Conservation (phyloP, 768 basidiomycete species). For the Gymnopilus junonius region DNA sequence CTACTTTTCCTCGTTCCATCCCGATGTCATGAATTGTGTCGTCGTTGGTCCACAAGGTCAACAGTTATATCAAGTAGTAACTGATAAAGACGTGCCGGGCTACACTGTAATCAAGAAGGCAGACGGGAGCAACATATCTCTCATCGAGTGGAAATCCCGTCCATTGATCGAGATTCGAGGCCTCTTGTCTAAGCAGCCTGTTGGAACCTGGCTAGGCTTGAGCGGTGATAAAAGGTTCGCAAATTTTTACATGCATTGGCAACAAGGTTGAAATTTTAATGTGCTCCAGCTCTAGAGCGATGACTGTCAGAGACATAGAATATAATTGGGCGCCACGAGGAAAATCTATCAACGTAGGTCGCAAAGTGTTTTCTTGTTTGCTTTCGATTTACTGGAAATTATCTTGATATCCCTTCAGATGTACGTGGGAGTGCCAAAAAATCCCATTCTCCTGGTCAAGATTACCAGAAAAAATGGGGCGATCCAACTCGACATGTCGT, state of each 20-base stretch:
- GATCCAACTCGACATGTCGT: slow-evolving; percentile 58
- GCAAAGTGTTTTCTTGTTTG: background rate
- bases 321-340: slow-evolving; percentile 64
- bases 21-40: slow-evolving; percentile 56
- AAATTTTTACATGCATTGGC: background rate
- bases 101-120: slow-evolving; percentile 58
- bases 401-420: slow-evolving; percentile 40
- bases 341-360: slow-evolving; percentile 55
- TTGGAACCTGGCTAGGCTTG: slow-evolving; percentile 58
- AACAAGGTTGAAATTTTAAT: slow-evolving; percentile 2
- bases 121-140: slow-evolving; percentile 49
- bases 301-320: slow-evolving; percentile 52
- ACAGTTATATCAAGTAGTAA: slow-evolving; percentile 51
- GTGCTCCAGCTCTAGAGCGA: slow-evolving; percentile 45
- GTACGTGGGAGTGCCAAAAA: slow-evolving; percentile 41
- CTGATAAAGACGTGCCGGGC: slow-evolving; percentile 52
- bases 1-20: slow-evolving; percentile 54
- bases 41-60: slow-evolving; percentile 56
- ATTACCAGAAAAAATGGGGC: slow-evolving; percentile 49
- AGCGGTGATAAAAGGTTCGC: slow-evolving; percentile 48
- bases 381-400: background rate
- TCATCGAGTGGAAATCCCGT: slow-evolving; percentile 60
- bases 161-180: slow-evolving; percentile 59
- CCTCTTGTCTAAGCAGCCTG: slow-evolving; percentile 49
- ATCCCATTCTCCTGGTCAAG: slow-evolving; percentile 48